Percentiles rank a stretch among this genome's conserved stretches.
Evolutionary conservation across 345 rosid genomes (phyloP).

Genomic region (Euphorbia pulcherrima): DNA sequence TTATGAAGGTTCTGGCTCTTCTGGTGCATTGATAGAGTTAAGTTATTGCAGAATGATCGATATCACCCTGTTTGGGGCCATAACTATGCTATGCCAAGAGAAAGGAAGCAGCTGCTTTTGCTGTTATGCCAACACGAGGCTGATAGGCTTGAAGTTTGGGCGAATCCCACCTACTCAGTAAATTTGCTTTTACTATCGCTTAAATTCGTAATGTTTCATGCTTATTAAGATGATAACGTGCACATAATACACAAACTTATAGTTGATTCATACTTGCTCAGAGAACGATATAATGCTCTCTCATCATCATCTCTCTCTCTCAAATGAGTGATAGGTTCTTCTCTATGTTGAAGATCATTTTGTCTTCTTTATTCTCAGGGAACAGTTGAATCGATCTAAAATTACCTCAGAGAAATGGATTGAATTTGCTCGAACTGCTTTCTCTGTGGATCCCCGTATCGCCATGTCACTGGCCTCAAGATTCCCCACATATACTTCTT

Average conservation of each 20-base stretch:
- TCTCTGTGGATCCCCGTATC: conserved; percentile 84
- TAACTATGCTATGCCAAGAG: conserved; percentile 70
- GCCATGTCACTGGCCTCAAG: conserved; percentile 77
- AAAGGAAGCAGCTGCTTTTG: conserved; percentile 84
- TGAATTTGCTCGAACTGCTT: conserved; percentile 80
- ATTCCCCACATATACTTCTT: conserved; percentile 64
- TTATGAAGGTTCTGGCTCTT: conserved; percentile 1
- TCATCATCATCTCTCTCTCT: background rate
- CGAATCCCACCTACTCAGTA: conserved; percentile 86
- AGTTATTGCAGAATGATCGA: conserved; percentile 54
- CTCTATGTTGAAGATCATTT: conserved; percentile 14
- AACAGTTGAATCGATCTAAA: conserved; percentile 53
- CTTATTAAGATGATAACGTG: conserved; percentile 1
- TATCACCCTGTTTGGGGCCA: conserved; percentile 96
- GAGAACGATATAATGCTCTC: background rate
- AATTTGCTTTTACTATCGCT: conserved; percentile 7
- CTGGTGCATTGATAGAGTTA: conserved; percentile 19
- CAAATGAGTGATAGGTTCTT: background rate
- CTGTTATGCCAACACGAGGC: conserved; percentile 97
- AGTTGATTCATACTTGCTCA: background rate
- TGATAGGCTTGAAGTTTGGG: conserved; percentile 99
- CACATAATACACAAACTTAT: background rate
- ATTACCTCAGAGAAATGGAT: conserved; percentile 80
- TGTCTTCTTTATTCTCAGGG: conserved; percentile 47
- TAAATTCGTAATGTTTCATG: background rate